These are phyloP conservation scores for Dothidotthia symphoricarpi DNA, from an alignment of 2,329 filamentous ascomycete genomes.

Conservation along the genomic window DNA sequence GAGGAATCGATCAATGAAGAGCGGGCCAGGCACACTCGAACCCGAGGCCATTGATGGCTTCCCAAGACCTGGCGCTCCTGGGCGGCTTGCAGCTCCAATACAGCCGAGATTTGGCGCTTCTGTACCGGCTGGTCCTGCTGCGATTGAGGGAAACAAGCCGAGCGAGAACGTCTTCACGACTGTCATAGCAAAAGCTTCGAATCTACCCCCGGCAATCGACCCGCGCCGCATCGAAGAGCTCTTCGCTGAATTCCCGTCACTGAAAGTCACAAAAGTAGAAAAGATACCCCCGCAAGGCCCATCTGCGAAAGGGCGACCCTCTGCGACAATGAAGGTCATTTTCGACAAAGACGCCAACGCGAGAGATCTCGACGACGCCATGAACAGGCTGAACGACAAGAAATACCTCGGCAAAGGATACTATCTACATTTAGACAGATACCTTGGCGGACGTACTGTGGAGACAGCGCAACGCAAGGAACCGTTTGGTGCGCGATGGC, in stretches of 20 bases:
- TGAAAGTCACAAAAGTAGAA: conserved; percentile 36
- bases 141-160: conserved; percentile 14
- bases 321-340: conserved; percentile 31
- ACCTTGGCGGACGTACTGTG: conserved; percentile 24
- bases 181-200: conserved; percentile 34
- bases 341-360: conserved; percentile 34
- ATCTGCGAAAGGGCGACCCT: conserved; percentile 20
- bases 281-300: conserved; percentile 23
- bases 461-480: conserved; percentile 25
- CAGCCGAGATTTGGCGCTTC: conserved; percentile 18
- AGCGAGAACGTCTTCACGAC: conserved; percentile 30
- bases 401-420: conserved; percentile 36
- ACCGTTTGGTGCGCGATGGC: conserved; percentile 34
- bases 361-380: conserved; percentile 31
- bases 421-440: conserved; percentile 37
- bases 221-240: conserved; percentile 26
- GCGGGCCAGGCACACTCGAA: conserved; percentile 35
- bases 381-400: conserved; percentile 36
- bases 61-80: conserved; percentile 11
- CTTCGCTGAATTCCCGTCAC: conserved; percentile 30
- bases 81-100: conserved; percentile 14
- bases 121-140: conserved; percentile 14
- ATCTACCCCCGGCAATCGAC: conserved; percentile 32
- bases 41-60: conserved; percentile 24
- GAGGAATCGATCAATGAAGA: conserved; percentile 31